phyloP scores from a whole-genome alignment of 1,284 basidiomycete species.

The Melampsora medusae region DNA sequence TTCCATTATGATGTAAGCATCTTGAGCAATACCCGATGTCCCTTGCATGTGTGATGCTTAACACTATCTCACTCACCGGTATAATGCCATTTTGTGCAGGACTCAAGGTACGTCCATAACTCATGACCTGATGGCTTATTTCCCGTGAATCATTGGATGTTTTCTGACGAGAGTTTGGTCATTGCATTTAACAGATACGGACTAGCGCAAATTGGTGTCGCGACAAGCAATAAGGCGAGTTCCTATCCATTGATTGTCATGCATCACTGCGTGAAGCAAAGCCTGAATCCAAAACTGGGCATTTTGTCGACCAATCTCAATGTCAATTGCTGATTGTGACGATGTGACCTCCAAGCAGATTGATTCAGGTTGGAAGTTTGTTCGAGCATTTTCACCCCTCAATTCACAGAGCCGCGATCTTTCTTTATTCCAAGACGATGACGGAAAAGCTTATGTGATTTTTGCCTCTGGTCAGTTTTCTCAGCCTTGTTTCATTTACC shows the following conservation, averaged over 20 bases:
- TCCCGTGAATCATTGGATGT: background rate
- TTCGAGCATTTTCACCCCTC: constrained; percentile 62
- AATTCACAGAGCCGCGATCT: constrained; percentile 65
- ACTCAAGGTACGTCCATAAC: too few species aligned
- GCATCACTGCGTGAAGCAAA: too few species aligned
- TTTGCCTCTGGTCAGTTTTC: constrained; percentile 64
- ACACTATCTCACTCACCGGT: too few species aligned
- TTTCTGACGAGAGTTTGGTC: background rate
- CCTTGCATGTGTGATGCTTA: too few species aligned
- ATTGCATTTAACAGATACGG: constrained; percentile 60
- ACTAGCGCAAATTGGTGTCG: constrained; percentile 65
- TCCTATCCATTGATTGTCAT: constrained; percentile 55
- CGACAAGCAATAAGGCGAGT: constrained; percentile 63
- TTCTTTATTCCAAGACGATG: constrained; percentile 62
- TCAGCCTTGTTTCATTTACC: background rate
- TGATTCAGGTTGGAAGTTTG: constrained; percentile 60
- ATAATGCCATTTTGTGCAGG: too few species aligned
- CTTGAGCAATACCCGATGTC: constrained; percentile 51
- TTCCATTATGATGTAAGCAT: constrained; percentile 67
- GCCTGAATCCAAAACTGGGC: background rate
- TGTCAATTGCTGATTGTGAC: background rate
- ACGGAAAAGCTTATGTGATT: constrained; percentile 61
- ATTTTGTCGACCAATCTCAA: background rate
- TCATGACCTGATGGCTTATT: too few species aligned
- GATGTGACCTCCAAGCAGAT: background rate